Base-by-base conservation (phyloP, 2,329 filamentous ascomycete species). In the Aspergillus sp. region DNA sequence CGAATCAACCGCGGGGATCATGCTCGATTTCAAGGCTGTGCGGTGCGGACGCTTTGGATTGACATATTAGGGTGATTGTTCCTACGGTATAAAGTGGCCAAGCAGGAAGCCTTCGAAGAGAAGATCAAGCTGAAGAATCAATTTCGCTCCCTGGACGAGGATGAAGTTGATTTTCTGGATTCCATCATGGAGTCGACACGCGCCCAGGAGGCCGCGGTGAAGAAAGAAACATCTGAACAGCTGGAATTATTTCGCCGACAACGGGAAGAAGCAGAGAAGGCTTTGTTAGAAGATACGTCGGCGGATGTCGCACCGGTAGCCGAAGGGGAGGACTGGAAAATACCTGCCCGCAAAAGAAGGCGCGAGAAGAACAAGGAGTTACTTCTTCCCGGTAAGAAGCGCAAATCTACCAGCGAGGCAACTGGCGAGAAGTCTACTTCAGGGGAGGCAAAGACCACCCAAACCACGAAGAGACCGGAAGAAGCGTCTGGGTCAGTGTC, bases 201-300 rank as follows among this genome's bases (percentile, higher is more conserved):
- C 26, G 81, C 80, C 22, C 78, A 86, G 68, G 85, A 88, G 65
- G 80, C 77, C 2, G 82, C 79, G 4, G 78, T 87, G 49, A 82
- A 79, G 66, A 83, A 80, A 65, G 84, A 88, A 64, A 88, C 85
- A 0, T 75, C 77, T 5, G 84, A 86, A 63, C 82, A 85, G 67
- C 73, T 89, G 11, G 84, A 86, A 46, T 67, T 78, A 1, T 89
- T 88, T 64, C 81, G 85, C 31, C 80, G 79, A 61, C 83, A 85
- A 66, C 84, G 84, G 60, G 84, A 87, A 63, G 82, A 85, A 62
- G 83, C 81, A 0, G 85, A 87, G 70, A 81, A 81, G 64, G 79
- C 76, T 63, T 67, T 78, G 10, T 58, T 76, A 10, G 78, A 78
- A 50, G 72, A 75, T 22, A 71, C 69, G n/a, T 69, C 72, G 5